Evolutionary conservation across 2,329 filamentous ascomycete species (phyloP).

Genomic region (Neospermospora avenae): DNA sequence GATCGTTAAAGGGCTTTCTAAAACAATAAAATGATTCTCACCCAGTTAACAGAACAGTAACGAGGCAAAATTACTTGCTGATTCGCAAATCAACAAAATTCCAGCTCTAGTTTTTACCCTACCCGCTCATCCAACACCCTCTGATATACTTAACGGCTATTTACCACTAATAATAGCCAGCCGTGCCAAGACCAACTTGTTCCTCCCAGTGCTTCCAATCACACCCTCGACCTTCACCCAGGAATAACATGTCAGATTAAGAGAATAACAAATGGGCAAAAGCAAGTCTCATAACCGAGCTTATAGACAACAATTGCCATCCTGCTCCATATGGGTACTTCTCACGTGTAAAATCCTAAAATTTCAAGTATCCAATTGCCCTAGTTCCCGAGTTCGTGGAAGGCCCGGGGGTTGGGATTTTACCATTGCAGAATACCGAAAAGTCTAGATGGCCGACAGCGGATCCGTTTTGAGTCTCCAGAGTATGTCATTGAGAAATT

Average conservation of each 20-base stretch:
- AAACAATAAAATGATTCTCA: no score
- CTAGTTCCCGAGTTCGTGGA: slow-evolving; percentile 20
- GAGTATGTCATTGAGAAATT: slow-evolving; percentile 30
- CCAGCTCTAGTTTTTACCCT: no score
- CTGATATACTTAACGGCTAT: no score
- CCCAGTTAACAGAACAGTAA: no score
- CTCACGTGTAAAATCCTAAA: slow-evolving; percentile 29
- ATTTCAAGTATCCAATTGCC: slow-evolving; percentile 22
- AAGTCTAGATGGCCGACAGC: slow-evolving; percentile 35
- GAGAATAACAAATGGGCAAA: neutral
- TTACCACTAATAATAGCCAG: no score
- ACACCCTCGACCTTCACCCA: no score
- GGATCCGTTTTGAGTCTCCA: slow-evolving; percentile 34
- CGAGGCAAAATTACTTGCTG: no score
- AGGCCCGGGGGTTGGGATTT: slow-evolving; percentile 16
- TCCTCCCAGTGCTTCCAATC: no score
- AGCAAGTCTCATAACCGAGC: slow-evolving; percentile 3
- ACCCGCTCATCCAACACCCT: no score
- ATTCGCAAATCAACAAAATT: no score
- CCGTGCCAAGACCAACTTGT: no score
- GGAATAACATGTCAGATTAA: neutral
- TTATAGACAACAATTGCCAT: slow-evolving; percentile 19
- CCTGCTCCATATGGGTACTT: slow-evolving; percentile 6
- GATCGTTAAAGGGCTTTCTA: no score
- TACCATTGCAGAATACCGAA: slow-evolving; percentile 32